Percentiles rank a stretch among this genome's conserved stretches.
Evolutionary conservation across 1,139 yeast genomes (phyloP).

Genomic region (Saccharomyces hybrid): DNA sequence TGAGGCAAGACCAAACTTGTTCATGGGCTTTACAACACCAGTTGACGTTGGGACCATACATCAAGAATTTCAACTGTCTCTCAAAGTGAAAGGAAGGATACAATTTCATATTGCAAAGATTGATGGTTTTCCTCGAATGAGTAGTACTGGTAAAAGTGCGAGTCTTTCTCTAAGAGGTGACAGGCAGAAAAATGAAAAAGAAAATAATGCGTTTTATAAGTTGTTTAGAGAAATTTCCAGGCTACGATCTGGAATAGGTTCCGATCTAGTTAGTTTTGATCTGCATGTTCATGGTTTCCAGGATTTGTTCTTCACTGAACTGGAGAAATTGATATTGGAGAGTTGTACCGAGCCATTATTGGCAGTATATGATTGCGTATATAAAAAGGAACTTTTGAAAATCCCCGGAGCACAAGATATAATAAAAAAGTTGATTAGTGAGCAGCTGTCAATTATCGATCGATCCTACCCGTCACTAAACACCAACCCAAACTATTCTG

Average conservation of each 20-base stretch:
- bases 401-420: conserved; percentile 33
- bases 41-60: not conserved
- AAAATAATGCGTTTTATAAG: conserved; percentile 36
- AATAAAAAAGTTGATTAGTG: conserved; percentile 39
- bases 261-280: conserved; percentile 5
- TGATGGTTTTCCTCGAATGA: not conserved
- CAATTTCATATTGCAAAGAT: not conserved
- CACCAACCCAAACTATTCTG: conserved; percentile 37
- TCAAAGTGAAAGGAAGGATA: not conserved
- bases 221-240: conserved; percentile 29
- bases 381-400: conserved; percentile 53
- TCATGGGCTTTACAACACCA: conserved; percentile 37
- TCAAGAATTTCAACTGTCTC: conserved; percentile 1
- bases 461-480: conserved; percentile 3
- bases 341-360: conserved; percentile 72
- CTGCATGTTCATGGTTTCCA: not conserved
- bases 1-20: conserved; percentile 44
- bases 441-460: conserved; percentile 31
- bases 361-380: conserved; percentile 52
- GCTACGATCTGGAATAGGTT: conserved; percentile 2
- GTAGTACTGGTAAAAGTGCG: not conserved
- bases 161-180: not conserved
- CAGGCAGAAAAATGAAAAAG: conserved; percentile 5
- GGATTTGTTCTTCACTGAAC: conserved; percentile 13
- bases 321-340: conserved; percentile 62